Base-by-base conservation (phyloP, 257 asterid genomes). In the Solanum infundibuliforme region DNA sequence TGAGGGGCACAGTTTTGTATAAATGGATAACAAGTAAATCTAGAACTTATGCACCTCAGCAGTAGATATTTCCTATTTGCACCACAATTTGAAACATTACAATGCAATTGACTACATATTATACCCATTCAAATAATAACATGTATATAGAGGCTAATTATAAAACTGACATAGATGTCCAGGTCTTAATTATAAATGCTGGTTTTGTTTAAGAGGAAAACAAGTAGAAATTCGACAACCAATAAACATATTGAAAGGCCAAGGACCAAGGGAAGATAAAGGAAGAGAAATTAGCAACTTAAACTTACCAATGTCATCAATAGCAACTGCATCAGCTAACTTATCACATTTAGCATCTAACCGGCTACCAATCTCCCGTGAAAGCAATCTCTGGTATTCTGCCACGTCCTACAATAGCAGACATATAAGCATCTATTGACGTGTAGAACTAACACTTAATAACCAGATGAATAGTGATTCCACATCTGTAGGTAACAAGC, bases 311-410 rank as follows among this genome's bases (percentile, higher is more conserved):
- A 91, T 89, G 91, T 93, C 98, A 90, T 95, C 98, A 84, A 93
- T 88, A 77, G 92, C 91, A 88, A 94, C 87, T 68, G 95, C 98
- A 89, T 94, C 94, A 21, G 96, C 92, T 88, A 97, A 91, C 91
- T 93, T 95, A 84, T 94, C 94, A 83, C 98, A 97, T 92, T 95
- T 97, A 83, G 95, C 95, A 86, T 95, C 97, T 69, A 97, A 93
- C 85, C 98, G 95, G 90, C 91, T 69, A 76, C 97, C 98, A 88
- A 95, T 92, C 91, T 95, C 99, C 86, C 94, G 98, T 76, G 98
- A 95, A 90, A 97, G 98, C 90, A 92, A 89, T 91, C 94, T 86
- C 90, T 95, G 98, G 92, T 94, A 95, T 89, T 97, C 98, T 68
- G 96, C 87, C 89, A 89, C 88, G 87, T 95, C 99, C 99, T 97